Percentiles rank a stretch among this genome's conserved stretches.
These are phyloP conservation scores for Rhizophora apiculata DNA, from an alignment of 345 rosid genomes.

Conservation along the genomic window DNA sequence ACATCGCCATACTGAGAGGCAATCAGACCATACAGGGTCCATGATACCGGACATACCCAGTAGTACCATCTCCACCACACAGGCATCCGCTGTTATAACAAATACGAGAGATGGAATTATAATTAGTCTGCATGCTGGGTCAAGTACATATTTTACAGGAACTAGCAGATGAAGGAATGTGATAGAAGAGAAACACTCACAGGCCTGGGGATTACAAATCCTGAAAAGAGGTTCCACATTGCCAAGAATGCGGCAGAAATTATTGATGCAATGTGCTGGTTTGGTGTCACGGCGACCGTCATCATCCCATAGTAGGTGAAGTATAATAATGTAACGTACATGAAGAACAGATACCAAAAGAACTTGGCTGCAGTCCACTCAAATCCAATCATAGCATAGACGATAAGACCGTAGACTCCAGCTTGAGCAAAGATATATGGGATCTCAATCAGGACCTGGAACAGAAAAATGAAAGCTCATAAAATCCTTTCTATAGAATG, in stretches of 20 bases:
- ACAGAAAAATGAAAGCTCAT: neutral
- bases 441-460: constrained; percentile 53
- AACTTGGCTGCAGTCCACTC: constrained; percentile 54
- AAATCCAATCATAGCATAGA: constrained; percentile 63
- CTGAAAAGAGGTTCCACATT: constrained; percentile 60
- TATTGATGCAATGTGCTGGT: constrained; percentile 53
- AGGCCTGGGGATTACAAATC: constrained; percentile 59
- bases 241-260: constrained; percentile 44
- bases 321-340: constrained; percentile 54
- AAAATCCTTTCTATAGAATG: too few species aligned
- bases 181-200: constrained; percentile 26
- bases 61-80: constrained; percentile 31
- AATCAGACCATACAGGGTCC: constrained; percentile 26
- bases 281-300: constrained; percentile 67
- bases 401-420: constrained; percentile 42
- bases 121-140: neutral
- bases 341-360: constrained; percentile 61
- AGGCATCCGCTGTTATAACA: constrained; percentile 15
- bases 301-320: constrained; percentile 77
- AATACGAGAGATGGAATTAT: neutral
- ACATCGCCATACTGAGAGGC: constrained; percentile 19
- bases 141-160: too few species aligned
- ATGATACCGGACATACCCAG: constrained; percentile 20
- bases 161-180: neutral
- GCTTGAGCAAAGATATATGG: constrained; percentile 55